Evolutionary conservation across 2,329 filamentous ascomycete genomes (phyloP).

Genomic region (Boeremia exigua): DNA sequence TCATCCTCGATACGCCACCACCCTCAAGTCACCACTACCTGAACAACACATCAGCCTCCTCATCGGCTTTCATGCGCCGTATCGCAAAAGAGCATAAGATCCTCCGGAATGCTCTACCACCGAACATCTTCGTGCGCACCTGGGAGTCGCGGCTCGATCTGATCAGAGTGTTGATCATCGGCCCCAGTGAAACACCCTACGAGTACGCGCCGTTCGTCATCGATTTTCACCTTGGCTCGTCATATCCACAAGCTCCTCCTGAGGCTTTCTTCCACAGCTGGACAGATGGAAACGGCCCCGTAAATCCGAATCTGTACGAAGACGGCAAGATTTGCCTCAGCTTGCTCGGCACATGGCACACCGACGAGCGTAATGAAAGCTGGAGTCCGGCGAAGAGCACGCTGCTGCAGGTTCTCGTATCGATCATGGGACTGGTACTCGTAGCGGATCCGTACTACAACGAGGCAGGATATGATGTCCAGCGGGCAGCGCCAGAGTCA

Average conservation of each 20-base stretch:
- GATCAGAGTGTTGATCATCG: slow-evolving; percentile 64
- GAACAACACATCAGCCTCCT: slow-evolving; percentile 50
- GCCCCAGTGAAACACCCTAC: slow-evolving; percentile 66
- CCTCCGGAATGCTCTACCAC: slow-evolving; percentile 60
- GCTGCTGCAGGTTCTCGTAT: slow-evolving; percentile 64
- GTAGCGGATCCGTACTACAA: slow-evolving; percentile 69
- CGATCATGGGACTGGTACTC: slow-evolving; percentile 62
- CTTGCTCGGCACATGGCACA: slow-evolving; percentile 66
- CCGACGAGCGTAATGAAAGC: slow-evolving; percentile 57
- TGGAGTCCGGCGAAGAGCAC: slow-evolving; percentile 63
- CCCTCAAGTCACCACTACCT: slow-evolving; percentile 49
- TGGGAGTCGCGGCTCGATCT: slow-evolving; percentile 67
- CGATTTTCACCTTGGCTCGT: slow-evolving; percentile 59
- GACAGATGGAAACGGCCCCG: slow-evolving; percentile 58
- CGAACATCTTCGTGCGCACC: slow-evolving; percentile 63
- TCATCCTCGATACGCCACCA: slow-evolving; percentile 45
- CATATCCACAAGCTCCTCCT: slow-evolving; percentile 61
- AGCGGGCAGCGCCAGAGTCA: slow-evolving; percentile 55
- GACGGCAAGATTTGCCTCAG: slow-evolving; percentile 67
- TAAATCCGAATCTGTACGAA: slow-evolving; percentile 69
- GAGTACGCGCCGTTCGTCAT: slow-evolving; percentile 67
- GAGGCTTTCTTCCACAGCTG: slow-evolving; percentile 66
- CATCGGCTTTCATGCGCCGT: slow-evolving; percentile 54
- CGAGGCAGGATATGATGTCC: slow-evolving; percentile 66
- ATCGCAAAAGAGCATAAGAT: slow-evolving; percentile 65